Percentiles rank a stretch among this genome's conserved stretches.
These are phyloP conservation scores for Fusarium tuaranense DNA, from an alignment of 2,329 filamentous ascomycete genomes.

Conservation along the genomic window DNA sequence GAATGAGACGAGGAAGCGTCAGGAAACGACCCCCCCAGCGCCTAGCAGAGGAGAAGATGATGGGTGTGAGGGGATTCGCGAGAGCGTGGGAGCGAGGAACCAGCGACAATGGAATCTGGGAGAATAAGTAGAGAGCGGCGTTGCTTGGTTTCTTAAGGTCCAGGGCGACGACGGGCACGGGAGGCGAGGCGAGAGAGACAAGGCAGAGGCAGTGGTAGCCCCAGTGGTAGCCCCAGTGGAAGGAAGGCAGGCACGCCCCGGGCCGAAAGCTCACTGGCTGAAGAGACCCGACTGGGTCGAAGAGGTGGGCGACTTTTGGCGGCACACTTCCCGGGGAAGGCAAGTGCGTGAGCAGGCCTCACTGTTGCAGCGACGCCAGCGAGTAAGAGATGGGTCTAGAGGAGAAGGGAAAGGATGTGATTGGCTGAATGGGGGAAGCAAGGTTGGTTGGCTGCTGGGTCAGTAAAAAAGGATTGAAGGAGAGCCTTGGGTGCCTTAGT, in stretches of 20 bases:
- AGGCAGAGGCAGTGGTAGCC: slow-evolving; percentile 24
- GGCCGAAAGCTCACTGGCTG: slow-evolving; percentile 28
- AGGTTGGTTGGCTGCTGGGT: slow-evolving; percentile 8
- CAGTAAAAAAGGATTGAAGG: slow-evolving; percentile 26
- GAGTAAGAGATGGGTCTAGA: slow-evolving; percentile 27
- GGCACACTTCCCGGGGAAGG: slow-evolving; percentile 35
- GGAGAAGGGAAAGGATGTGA: slow-evolving; percentile 6
- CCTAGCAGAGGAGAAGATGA: slow-evolving; percentile 51
- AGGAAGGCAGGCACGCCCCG: slow-evolving; percentile 27
- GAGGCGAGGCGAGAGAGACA: slow-evolving; percentile 32
- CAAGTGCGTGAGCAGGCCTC: slow-evolving; percentile 31
- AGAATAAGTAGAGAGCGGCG: slow-evolving; percentile 39
- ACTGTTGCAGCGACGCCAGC: slow-evolving; percentile 17
- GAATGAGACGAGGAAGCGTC: slow-evolving; percentile 29
- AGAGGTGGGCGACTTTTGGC: slow-evolving; percentile 33
- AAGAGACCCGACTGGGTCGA: not conserved
- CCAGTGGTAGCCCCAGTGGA: slow-evolving; percentile 3
- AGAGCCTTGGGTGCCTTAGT: slow-evolving; percentile 28
- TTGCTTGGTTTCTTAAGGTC: slow-evolving; percentile 39
- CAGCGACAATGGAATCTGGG: slow-evolving; percentile 40
- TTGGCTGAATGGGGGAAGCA: slow-evolving; percentile 20
- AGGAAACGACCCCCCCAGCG: slow-evolving; percentile 48
- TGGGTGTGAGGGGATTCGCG: slow-evolving; percentile 30
- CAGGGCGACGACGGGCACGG: slow-evolving; percentile 30
- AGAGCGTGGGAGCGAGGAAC: slow-evolving; percentile 31